These are phyloP conservation scores for Hyphodiscus sp. DNA, from an alignment of 2,329 filamentous ascomycete species.

Conservation along the genomic window DNA sequence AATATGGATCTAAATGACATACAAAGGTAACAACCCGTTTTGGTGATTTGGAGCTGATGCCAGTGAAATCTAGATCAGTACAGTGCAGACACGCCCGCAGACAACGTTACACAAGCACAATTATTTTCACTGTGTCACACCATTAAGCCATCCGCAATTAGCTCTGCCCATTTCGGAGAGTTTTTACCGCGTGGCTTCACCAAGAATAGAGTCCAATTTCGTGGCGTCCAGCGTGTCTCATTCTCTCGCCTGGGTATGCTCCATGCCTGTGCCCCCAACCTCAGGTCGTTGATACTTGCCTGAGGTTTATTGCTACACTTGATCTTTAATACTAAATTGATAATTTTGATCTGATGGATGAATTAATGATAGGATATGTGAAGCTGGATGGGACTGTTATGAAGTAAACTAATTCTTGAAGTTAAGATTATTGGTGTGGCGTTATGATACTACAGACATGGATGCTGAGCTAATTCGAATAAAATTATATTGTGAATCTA, in stretches of 20 bases:
- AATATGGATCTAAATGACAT: not conserved
- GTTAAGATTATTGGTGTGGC: no score
- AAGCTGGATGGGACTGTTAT: no score
- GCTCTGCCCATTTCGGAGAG: not conserved
- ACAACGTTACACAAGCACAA: not conserved
- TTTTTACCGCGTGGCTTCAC: not conserved
- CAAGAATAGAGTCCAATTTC: not conserved
- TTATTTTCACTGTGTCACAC: not conserved
- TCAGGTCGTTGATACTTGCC: not conserved
- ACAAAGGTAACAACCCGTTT: not conserved
- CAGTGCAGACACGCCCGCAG: not conserved
- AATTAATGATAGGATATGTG: not conserved
- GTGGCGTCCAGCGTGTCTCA: not conserved
- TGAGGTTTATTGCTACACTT: not conserved
- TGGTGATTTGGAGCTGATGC: not conserved
- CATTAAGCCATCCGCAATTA: not conserved
- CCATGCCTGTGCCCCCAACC: no score
- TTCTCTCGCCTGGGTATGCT: not conserved
- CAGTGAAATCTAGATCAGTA: not conserved
- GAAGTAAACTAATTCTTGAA: no score
- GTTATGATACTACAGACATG: no score
- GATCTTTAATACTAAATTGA: not conserved
- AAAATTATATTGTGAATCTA: no score
- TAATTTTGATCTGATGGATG: not conserved
- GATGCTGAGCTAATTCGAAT: no score